Base-by-base conservation (phyloP, 2,329 filamentous ascomycete genomes). In the Fusarium nanum region DNA sequence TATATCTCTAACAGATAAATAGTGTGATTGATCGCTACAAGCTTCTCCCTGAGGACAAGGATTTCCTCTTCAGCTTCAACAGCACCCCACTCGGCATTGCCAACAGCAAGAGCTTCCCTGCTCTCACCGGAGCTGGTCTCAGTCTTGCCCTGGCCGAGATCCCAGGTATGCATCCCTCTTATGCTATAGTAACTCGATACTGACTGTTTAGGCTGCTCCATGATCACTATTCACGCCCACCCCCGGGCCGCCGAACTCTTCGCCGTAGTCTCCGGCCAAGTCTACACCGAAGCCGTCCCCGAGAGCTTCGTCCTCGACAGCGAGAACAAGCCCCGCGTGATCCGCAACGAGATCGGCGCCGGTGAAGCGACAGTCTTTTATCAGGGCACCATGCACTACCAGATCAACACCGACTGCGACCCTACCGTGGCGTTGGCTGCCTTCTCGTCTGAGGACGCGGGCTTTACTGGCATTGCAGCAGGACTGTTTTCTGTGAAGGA, bases 161-260 rank as follows among this genome's bases (percentile, higher is more conserved):
- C 40, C 80, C 81, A 20, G 80, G 77, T 78, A 68, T 53, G 71
- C 56, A 13, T 8, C 6, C 2, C 2, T 1, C 1, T 0, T 11
- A 9, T 37, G 34, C 0, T 6, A 1, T 13, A 1, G 10, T 2
- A 0, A 3, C 20, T 1, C 11, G 3, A 11, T 6, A 25, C 45
- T 75, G 47, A 76, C 47, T 0, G 2, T 1, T 10, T 40, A 77
- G 79, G 81, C 32, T 89, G 86, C 75, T 86, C 84, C 60, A 85
- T 89, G 77, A 86, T 86, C 78, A 86, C 84, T 5, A 83, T 86
- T 18, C 86, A 88, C 78, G 79, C 85, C 10, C 86, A 88, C 75
- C 85, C 84, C 54, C 84, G 86, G 49, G 82, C 83, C 22, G 80
- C 83, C 25, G 85, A 88, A 78, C 81, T 88, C 50, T 83, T 85